Percentiles rank a stretch among this genome's conserved stretches.
Evolutionary conservation across 768 basidiomycete species (phyloP).

Genomic region (Gelatoporia subvermispora): DNA sequence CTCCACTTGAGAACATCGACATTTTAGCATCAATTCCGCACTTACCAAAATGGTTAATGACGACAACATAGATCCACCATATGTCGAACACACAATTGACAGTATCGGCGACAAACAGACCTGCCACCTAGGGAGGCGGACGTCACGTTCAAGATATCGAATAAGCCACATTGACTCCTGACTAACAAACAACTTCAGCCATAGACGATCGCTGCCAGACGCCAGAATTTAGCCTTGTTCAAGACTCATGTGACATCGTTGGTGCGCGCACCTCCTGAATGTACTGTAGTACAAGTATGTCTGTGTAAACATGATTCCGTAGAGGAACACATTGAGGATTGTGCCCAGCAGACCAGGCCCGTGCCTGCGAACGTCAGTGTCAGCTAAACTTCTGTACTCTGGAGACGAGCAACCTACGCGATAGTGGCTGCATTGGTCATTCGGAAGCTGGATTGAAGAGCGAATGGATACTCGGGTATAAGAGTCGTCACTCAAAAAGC

Average conservation of each 20-base stretch:
- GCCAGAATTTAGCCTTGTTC: not conserved
- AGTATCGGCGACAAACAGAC: constrained; percentile 39
- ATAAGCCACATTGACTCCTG: not conserved
- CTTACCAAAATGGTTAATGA: constrained; percentile 41
- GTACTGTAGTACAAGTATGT: constrained; percentile 18
- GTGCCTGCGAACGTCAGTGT: not conserved
- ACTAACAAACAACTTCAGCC: constrained; percentile 2
- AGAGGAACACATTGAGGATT: constrained; percentile 16
- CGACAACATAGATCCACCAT: constrained; percentile 36
- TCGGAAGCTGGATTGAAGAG: no score
- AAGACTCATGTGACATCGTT: not conserved
- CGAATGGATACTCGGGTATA: no score
- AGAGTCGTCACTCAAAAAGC: no score
- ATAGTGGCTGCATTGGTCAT: no score
- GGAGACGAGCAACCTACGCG: no score
- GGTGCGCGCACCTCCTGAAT: constrained; percentile 13
- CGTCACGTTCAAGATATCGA: not conserved
- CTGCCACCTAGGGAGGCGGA: constrained; percentile 24
- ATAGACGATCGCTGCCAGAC: not conserved
- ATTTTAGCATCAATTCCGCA: not conserved
- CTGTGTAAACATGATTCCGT: constrained; percentile 22
- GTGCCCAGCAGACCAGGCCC: constrained; percentile 9
- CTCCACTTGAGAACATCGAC: not conserved
- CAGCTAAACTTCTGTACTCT: no score
- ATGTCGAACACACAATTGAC: constrained; percentile 36